These are phyloP conservation scores for Gaeumannomyces sp. DNA, from an alignment of 2,329 filamentous ascomycete genomes.

Conservation along the genomic window DNA sequence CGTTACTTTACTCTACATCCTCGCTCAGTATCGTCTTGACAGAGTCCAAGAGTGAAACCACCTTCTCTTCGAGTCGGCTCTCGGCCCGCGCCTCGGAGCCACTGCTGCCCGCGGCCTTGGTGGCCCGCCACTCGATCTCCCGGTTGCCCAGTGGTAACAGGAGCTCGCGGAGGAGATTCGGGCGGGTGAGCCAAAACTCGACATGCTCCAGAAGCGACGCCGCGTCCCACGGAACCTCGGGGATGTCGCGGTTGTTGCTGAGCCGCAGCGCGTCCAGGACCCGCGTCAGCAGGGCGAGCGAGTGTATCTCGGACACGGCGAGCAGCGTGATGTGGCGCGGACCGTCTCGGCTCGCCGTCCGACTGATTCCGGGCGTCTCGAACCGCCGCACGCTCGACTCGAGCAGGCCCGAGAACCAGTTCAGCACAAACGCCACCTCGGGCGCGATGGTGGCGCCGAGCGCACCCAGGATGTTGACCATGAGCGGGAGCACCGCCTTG, in stretches of 20 bases:
- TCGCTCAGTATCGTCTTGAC: conserved; percentile 51
- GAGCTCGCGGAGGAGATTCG: conserved; percentile 62
- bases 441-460: conserved; percentile 76
- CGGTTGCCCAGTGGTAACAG: conserved; percentile 67
- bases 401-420: conserved; percentile 79
- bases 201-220: conserved; percentile 70
- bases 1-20: conserved; percentile 33
- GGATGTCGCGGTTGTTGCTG: conserved; percentile 66
- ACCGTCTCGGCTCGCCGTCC: conserved; percentile 34
- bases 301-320: conserved; percentile 71
- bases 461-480: conserved; percentile 79
- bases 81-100: conserved; percentile 40
- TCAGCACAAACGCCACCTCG: conserved; percentile 81
- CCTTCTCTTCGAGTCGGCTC: conserved; percentile 68
- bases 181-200: conserved; percentile 70
- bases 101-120: conserved; percentile 28
- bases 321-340: conserved; percentile 64
- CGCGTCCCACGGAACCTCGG: conserved; percentile 69
- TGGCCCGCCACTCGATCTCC: conserved; percentile 58
- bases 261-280: conserved; percentile 62
- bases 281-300: conserved; percentile 66
- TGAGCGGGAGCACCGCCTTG: conserved; percentile 77
- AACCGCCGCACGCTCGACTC: conserved; percentile 66
- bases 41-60: conserved; percentile 61
- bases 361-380: conserved; percentile 51